Percentiles rank a stretch among this genome's conserved stretches.
Conservation (phyloP, 2,329 filamentous ascomycete species). For the Claviceps spartinae region DNA sequence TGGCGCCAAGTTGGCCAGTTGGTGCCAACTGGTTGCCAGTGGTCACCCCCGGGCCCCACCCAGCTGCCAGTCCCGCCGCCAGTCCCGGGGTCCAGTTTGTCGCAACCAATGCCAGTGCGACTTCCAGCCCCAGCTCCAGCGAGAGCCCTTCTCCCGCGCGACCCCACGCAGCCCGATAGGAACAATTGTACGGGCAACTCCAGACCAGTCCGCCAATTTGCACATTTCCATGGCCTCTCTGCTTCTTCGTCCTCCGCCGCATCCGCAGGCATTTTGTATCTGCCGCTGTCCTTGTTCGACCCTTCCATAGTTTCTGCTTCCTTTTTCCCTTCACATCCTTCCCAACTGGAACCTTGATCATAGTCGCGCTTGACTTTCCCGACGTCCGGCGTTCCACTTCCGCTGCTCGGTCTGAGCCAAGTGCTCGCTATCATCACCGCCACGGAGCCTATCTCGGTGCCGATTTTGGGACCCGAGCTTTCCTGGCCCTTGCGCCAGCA, state of each 20-base stretch:
- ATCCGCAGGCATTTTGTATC: neutral
- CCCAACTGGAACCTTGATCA: neutral
- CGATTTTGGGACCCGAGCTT: neutral
- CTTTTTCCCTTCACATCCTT: neutral
- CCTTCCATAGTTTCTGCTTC: neutral
- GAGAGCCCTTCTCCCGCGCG: too few species aligned
- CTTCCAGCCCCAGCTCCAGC: too few species aligned
- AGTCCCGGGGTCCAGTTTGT: too few species aligned
- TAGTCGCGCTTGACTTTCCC: neutral
- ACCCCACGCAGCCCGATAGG: too few species aligned
- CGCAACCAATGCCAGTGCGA: too few species aligned
- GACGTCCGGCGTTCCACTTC: slow-evolving; percentile 1
- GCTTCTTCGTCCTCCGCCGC: neutral
- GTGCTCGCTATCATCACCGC: neutral
- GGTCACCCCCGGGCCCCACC: too few species aligned
- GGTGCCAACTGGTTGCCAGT: too few species aligned
- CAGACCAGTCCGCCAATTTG: neutral
- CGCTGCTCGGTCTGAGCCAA: neutral
- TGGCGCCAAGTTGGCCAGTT: too few species aligned
- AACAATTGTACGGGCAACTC: too few species aligned
- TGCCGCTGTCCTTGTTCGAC: neutral
- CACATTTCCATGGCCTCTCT: neutral
- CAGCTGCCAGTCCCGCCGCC: too few species aligned
- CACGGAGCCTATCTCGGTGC: neutral
- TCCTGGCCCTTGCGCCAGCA: neutral